phyloP scores from a whole-genome alignment of 306 rosid species.

The Hippophae rhamnoides region DNA sequence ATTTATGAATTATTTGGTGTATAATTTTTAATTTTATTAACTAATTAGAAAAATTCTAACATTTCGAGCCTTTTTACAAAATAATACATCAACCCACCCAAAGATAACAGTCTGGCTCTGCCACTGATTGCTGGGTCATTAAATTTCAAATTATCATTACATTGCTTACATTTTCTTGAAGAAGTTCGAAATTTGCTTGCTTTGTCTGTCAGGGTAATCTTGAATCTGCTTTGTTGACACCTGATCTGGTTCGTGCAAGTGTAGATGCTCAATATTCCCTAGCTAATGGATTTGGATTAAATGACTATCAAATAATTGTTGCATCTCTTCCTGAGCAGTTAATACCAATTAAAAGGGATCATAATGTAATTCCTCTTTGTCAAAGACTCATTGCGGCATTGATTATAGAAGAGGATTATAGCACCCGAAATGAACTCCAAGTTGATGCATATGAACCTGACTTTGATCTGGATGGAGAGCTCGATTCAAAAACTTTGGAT shows the following conservation, averaged over 20 bases:
- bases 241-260: constrained; percentile 38
- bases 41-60: too few relatives aligned
- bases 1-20: too few relatives aligned
- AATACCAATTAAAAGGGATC: constrained; percentile 41
- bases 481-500: constrained; percentile 46
- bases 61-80: too few relatives aligned
- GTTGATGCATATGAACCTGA: constrained; percentile 50
- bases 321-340: constrained; percentile 38
- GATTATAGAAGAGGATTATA: constrained; percentile 75
- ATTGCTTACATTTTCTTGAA: neutral
- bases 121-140: neutral
- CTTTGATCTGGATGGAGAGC: constrained; percentile 53
- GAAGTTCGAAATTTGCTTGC: constrained; percentile 9
- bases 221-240: constrained; percentile 31
- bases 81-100: too few relatives aligned
- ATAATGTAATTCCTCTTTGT: constrained; percentile 57
- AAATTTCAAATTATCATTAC: constrained; percentile 1
- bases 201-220: constrained; percentile 49
- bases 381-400: constrained; percentile 84
- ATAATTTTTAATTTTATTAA: too few relatives aligned
- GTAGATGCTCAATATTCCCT: constrained; percentile 26
- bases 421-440: constrained; percentile 43
- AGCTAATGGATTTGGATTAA: constrained; percentile 41
- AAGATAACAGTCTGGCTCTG: too few relatives aligned
- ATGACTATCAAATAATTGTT: constrained; percentile 26